Percentiles rank a stretch among this genome's conserved stretches.
phyloP scores from a whole-genome alignment of 805 yeast species.

The Candida dendrica region DNA sequence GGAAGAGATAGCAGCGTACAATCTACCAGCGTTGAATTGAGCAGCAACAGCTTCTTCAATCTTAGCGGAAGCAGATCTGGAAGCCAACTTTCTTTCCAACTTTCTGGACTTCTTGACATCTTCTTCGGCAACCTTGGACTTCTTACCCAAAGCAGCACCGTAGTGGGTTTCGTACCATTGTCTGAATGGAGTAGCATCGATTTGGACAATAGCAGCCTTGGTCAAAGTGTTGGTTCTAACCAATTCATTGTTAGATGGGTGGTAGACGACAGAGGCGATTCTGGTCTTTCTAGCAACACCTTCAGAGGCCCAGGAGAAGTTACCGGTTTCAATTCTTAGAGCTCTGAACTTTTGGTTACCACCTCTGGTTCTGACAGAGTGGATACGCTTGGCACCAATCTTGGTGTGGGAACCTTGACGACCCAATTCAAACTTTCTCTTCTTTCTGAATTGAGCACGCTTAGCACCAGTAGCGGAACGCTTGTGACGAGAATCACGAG shows the following conservation, averaged over 20 bases:
- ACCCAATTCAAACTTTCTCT: constrained; percentile 99
- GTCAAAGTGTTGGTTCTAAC: constrained; percentile 99
- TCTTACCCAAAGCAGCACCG: constrained; percentile 91
- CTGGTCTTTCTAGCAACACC: constrained; percentile 99
- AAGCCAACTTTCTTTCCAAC: constrained; percentile 86
- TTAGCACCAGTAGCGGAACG: constrained; percentile 99
- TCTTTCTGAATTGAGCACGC: constrained; percentile 99
- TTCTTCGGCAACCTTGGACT: constrained; percentile 51
- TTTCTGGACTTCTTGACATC: constrained; percentile 62
- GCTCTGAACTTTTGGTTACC: constrained; percentile 99
- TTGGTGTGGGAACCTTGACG: constrained; percentile 99
- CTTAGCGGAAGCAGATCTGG: constrained; percentile 81
- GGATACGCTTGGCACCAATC: constrained; percentile 98
- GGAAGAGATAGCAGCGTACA: constrained; percentile 96
- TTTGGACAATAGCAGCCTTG: constrained; percentile 97
- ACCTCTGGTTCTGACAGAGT: constrained; percentile 99
- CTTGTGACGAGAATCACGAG: constrained; percentile 99
- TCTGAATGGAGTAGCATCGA: constrained; percentile 99
- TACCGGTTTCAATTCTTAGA: constrained; percentile 96
- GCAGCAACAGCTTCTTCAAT: constrained; percentile 86
- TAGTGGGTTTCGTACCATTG: constrained; percentile 99
- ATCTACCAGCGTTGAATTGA: constrained; percentile 98
- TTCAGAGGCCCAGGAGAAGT: constrained; percentile 99
- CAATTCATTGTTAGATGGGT: constrained; percentile 99
- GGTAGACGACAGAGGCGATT: constrained; percentile 96